Evolutionary conservation across 2,329 filamentous ascomycete species (phyloP), one percentile per base, ranked within the genome.

Genomic region (Penicillium sp.): DNA sequence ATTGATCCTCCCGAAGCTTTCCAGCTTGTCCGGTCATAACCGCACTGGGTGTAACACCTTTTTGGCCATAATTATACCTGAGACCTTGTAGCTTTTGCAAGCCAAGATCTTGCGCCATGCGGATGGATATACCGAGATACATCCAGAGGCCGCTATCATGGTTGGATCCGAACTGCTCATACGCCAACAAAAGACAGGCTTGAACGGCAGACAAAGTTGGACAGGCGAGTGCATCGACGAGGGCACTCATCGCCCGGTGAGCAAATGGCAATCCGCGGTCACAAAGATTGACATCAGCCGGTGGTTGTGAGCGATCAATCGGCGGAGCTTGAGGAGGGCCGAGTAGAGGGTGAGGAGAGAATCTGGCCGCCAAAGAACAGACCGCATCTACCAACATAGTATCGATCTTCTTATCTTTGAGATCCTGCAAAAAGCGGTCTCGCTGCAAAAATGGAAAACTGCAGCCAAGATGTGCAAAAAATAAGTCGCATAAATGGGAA

Each of bases 61-160:
- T 79, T 19, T 79, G 80, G 15, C 85, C 86, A 63, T 79, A 80
- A 62, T 82, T 83, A 58, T 85, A 83, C 62, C 80, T 84, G 44
- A 96, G 83, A 0, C 92, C 92, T 65, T 93, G 89, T 17, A 91
- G 83, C 66, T 93, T 96, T 68, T 94, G 91, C 66, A 96, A 82
- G 0, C 93, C 92, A 10, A 96, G 78, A 71, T 93, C 90, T 63
- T 91, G 86, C 0, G 89, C 89, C 87, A 93, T 91, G 4, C 92
- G 88, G 63, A 96, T 96, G 0, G 92, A 89, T 56, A 94, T 89
- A 0, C 92, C 93, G 1, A 96, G 82, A 72, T 96, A 96, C 92
- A 96, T 96, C 92, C 93, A 97, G 7, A 97, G 78, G 0, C 92
- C 91, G 74, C 92, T 96, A 72, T 96, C 93, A 69, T 93, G 91